A percentile compares a stretch with the other conserved stretches of the same genome.
These are phyloP conservation scores for Perkinsus chesapeaki DNA, from an alignment of 169 alveolate species.

Conservation along the genomic window DNA sequence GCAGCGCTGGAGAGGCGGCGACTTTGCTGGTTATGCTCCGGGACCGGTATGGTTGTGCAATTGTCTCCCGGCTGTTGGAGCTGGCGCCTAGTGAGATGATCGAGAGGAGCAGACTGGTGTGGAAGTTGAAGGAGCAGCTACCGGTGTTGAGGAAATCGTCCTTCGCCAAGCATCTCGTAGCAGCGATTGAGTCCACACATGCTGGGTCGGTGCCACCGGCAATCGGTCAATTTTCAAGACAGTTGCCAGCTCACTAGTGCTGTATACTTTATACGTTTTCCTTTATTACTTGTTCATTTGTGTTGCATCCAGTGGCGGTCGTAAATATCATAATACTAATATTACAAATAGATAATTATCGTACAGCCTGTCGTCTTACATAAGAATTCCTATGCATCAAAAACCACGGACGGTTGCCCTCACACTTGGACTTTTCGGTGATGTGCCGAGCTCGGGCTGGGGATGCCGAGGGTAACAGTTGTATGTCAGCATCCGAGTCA, in stretches of 20 bases:
- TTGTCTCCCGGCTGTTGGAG: neutral
- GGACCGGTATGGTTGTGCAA: neutral
- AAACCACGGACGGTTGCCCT: too few species aligned
- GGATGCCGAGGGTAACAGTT: too few species aligned
- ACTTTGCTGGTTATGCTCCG: neutral
- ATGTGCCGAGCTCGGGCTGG: too few species aligned
- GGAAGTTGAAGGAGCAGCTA: neutral
- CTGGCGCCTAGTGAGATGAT: neutral
- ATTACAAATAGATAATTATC: too few species aligned
- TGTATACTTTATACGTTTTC: neutral
- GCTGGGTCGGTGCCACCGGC: neutral
- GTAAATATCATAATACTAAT: too few species aligned
- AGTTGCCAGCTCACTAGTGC: neutral
- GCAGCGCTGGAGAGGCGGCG: neutral
- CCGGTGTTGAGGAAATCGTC: neutral
- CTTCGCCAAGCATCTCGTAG: neutral
- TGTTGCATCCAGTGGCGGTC: too few species aligned
- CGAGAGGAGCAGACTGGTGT: neutral
- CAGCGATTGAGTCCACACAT: neutral
- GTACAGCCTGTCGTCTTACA: too few species aligned
- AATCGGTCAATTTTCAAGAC: neutral
- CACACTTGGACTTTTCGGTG: too few species aligned
- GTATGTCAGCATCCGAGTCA: too few species aligned
- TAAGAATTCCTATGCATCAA: too few species aligned
- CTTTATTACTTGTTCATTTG: neutral